Conservation (phyloP, 2,329 filamentous ascomycete species). For the Colletotrichum graminicola region DNA sequence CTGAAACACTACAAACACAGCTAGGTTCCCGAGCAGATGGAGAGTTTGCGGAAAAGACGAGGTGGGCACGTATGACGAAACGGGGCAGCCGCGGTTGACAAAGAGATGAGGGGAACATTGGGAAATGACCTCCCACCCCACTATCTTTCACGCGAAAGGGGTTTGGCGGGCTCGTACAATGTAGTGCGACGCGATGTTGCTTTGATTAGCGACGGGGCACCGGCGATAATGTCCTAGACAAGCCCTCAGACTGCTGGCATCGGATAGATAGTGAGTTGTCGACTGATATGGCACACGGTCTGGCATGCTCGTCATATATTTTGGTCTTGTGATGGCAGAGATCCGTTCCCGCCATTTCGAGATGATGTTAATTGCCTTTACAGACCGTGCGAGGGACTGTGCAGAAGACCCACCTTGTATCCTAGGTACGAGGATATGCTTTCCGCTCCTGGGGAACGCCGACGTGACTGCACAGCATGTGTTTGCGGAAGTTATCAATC, state of each 20-base stretch:
- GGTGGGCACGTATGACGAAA: slow-evolving; percentile 1
- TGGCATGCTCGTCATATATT: neutral
- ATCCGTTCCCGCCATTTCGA: neutral
- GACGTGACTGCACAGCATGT: slow-evolving; percentile 14
- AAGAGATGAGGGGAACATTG: slow-evolving; percentile 26
- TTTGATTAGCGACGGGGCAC: slow-evolving; percentile 26
- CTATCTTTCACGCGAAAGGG: slow-evolving; percentile 26
- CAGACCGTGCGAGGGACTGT: neutral
- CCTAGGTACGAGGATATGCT: neutral
- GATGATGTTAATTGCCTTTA: neutral
- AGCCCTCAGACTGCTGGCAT: slow-evolving; percentile 8
- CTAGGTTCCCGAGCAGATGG: slow-evolving; percentile 1
- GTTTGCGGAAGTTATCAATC: slow-evolving; percentile 20
- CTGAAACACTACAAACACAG: neutral
- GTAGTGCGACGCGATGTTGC: slow-evolving; percentile 15
- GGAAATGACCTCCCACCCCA: slow-evolving; percentile 28
- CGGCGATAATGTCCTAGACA: slow-evolving; percentile 2
- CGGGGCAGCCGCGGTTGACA: slow-evolving; percentile 9
- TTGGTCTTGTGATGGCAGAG: neutral
- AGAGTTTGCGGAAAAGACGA: slow-evolving; percentile 9
- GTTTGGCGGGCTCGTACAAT: slow-evolving; percentile 20
- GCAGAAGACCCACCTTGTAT: slow-evolving; percentile 6
- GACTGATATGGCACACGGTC: neutral
- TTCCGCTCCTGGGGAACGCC: neutral
- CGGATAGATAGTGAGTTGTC: neutral